Base-by-base conservation (phyloP, 805 yeast genomes). In the Candida fluviatilis region DNA sequence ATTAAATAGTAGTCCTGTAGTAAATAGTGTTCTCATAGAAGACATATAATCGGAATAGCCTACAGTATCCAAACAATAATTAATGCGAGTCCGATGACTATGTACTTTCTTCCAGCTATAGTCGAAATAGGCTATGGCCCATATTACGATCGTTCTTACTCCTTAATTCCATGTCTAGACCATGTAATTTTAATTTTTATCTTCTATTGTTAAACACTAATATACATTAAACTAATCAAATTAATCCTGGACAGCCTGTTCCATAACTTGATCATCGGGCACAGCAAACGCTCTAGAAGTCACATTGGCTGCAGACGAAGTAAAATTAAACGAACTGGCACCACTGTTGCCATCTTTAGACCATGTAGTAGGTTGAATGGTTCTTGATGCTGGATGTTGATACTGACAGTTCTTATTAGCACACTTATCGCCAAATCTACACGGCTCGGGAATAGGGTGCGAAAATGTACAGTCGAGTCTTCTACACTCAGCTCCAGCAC, bases 311-410 rank as follows among this genome's bases (percentile, higher is more conserved):
- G 31, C 15, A 13, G 18, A 5, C 24, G 13, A 5, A 17, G 37
- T n/a, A 25, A 17, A 17, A 10, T 18, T 21, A 10, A 23, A 24
- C n/a, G 36, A 6, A 19, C 5, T 15, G 6, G 60, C 55, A 34
- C 43, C 41, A 8, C 55, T 37, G 12, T 40, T 45, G 23, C 29
- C 45, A 25, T 58, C 60, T 35, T 58, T 59, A 17, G 58, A 46
- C 73, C 71, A 67, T 8, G 67, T 61, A 38, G 60, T 57, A 26
- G 61, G 50, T 37, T 51, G 58, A 37, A 54, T 43, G 23, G 52
- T 49, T 55, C 89, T 73, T n/a, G 87, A 93, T 41, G 78, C 82
- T 11, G 96, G 95, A 61, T 89, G 97, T 51, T 72, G 73, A 63
- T 70, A 89, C 47, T 79, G 58, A 70, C 97, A 89, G 38, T 71